Conservation (phyloP, 2,329 filamentous ascomycete species). For the Grosmannia huntii region DNA sequence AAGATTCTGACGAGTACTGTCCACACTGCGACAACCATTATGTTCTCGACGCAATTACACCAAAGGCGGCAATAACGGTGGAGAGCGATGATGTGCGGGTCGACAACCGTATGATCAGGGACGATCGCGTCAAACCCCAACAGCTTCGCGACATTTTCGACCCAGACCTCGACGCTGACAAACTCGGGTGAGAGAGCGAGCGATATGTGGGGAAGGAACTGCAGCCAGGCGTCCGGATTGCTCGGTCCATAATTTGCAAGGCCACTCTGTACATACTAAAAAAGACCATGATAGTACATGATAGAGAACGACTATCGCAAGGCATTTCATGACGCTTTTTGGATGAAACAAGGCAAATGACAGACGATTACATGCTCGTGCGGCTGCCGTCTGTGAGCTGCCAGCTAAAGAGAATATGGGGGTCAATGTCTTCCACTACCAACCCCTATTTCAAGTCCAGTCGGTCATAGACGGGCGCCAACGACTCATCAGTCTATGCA, state of each 20-base stretch:
- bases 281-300: not conserved
- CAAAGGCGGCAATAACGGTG: constrained; percentile 70
- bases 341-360: not conserved
- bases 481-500: not conserved
- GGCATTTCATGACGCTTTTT: constrained; percentile 1
- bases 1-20: constrained; percentile 97
- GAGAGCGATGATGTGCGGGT: constrained; percentile 84
- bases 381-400: not conserved
- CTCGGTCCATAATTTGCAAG: not conserved
- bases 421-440: not conserved
- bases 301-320: not conserved
- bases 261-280: not conserved
- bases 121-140: constrained; percentile 59
- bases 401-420: not conserved
- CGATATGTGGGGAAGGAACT: not conserved
- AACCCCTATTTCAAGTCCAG: not conserved
- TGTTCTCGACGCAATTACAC: constrained; percentile 75
- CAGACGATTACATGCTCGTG: constrained; percentile 3
- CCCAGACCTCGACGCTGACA: constrained; percentile 60
- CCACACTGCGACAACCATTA: constrained; percentile 99
- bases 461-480: not conserved
- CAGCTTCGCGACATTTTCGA: constrained; percentile 59
- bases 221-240: not conserved
- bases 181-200: constrained; percentile 48
- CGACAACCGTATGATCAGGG: constrained; percentile 83